Evolutionary conservation across 495 filamentous ascomycete genomes (phyloP).

Genomic region (Penicillium salamii): DNA sequence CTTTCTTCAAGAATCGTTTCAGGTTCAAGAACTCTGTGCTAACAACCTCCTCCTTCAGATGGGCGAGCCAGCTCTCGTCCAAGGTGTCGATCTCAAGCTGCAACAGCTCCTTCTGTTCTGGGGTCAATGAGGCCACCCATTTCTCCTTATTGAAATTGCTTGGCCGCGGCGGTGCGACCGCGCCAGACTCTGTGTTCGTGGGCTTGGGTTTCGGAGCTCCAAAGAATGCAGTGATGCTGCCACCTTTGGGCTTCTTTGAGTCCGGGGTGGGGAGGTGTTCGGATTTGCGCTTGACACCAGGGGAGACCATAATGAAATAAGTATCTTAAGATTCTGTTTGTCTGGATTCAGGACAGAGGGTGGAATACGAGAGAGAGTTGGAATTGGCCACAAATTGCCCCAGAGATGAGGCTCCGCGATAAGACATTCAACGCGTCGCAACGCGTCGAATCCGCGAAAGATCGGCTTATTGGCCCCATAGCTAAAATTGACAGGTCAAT

Average conservation of each 20-base stretch:
- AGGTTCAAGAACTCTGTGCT: conserved; percentile 76
- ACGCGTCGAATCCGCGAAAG: conserved; percentile 12
- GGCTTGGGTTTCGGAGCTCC: conserved; percentile 49
- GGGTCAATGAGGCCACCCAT: conserved; percentile 75
- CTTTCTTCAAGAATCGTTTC: conserved; percentile 81
- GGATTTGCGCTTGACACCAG: conserved; percentile 34
- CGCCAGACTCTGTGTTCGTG: conserved; percentile 20
- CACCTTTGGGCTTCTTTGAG: conserved; percentile 66
- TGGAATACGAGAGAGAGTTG: background rate
- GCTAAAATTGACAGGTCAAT: background rate
- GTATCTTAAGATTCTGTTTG: too few relatives aligned
- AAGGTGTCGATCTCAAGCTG: conserved; percentile 88
- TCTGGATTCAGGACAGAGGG: background rate
- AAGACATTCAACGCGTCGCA: conserved; percentile 17
- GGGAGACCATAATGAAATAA: conserved; percentile 27
- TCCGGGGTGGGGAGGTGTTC: conserved; percentile 30
- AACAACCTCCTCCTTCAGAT: conserved; percentile 78
- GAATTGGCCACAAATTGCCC: background rate
- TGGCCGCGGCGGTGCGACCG: conserved; percentile 19
- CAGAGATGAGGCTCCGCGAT: background rate
- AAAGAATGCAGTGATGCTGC: conserved; percentile 66
- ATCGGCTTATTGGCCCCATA: background rate
- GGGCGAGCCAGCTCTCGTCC: conserved; percentile 84
- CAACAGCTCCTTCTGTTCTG: conserved; percentile 79
- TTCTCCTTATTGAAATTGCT: conserved; percentile 79